phyloP scores from a whole-genome alignment of 805 yeast species.

The Cyberlindnera sargentensis region DNA sequence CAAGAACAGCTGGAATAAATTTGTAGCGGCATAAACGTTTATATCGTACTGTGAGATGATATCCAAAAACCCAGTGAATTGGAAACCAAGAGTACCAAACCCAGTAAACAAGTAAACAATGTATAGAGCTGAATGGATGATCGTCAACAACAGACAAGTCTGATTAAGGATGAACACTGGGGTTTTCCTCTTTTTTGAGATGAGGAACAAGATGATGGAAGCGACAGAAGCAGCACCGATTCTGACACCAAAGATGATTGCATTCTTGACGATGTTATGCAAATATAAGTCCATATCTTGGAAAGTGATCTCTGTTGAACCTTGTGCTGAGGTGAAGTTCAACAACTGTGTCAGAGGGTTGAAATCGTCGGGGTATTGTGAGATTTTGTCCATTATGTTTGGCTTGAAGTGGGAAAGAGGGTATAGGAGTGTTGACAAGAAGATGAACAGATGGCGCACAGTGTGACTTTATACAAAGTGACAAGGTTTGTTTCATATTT shows the following conservation, averaged over 20 bases:
- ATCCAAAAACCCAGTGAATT: constrained; percentile 41
- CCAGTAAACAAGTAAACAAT: constrained; percentile 47
- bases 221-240: constrained; percentile 49
- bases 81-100: constrained; percentile 39
- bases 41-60: constrained; percentile 30
- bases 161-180: constrained; percentile 75
- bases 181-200: constrained; percentile 47
- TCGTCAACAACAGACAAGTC: constrained; percentile 44
- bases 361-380: constrained; percentile 11
- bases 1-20: constrained; percentile 52
- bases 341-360: constrained; percentile 24
- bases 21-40: constrained; percentile 52
- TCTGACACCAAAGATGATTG: constrained; percentile 48
- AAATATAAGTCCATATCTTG: constrained; percentile 35
- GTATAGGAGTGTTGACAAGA: neutral
- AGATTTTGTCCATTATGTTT: constrained; percentile 4
- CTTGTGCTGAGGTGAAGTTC: constrained; percentile 37
- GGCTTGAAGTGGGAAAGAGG: neutral
- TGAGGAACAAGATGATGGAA: constrained; percentile 38
- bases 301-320: constrained; percentile 32
- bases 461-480: neutral
- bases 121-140: constrained; percentile 57
- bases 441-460: neutral
- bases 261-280: constrained; percentile 28
- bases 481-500: neutral